Base-by-base conservation (phyloP, 2,329 filamentous ascomycete species). In the Paecilomyces niveus region DNA sequence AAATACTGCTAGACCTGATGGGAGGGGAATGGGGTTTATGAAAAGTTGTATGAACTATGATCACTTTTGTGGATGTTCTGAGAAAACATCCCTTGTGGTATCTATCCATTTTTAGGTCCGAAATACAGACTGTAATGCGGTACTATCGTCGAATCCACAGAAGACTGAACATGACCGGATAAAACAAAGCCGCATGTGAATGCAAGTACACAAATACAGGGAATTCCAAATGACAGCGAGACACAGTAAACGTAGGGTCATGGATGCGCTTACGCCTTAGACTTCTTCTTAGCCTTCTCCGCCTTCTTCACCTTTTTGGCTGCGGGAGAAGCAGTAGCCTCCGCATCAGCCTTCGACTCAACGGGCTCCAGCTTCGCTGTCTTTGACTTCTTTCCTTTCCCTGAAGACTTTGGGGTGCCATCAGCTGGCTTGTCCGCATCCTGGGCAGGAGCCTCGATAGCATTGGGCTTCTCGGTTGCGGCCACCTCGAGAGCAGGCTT, bases 381-480 rank as follows among this genome's bases (percentile, higher is more conserved):
- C 32, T 53, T 18, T 31, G 51, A 24, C 53, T 61, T 62, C 51
- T 63, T 62, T 18, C 60, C 62, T 57, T 67, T 65, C 54, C 72
- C 71, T 63, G 74, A 74, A 7, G 64, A 58, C 62, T 74, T 72
- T 11, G 69, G 65, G 57, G 70, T 68, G 62, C 70, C 67, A 61
- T 65, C 67, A 29, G 58, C 57, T 29, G 58, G 62, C 56, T 65
- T 65, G 31, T 66, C 64, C 57, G 54, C 62, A n/a, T 64, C 60
- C n/a, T 63, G 65, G 8, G 65, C 54, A 10, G 66, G 59, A 10
- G 69, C 67, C 62, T 72, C 50, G 33, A 56, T 56, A 31, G 24
- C 39, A 24, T 65, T 59, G 31, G 59, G 58, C 55, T 67, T 63
- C 9, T 68, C 61, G 39, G 62, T 55, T 18, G 60, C 55, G 54